Evolutionary conservation across 441 rosid genomes (phyloP), one percentile per base, ranked within the genome.

Genomic region (Oxalis stricta): DNA sequence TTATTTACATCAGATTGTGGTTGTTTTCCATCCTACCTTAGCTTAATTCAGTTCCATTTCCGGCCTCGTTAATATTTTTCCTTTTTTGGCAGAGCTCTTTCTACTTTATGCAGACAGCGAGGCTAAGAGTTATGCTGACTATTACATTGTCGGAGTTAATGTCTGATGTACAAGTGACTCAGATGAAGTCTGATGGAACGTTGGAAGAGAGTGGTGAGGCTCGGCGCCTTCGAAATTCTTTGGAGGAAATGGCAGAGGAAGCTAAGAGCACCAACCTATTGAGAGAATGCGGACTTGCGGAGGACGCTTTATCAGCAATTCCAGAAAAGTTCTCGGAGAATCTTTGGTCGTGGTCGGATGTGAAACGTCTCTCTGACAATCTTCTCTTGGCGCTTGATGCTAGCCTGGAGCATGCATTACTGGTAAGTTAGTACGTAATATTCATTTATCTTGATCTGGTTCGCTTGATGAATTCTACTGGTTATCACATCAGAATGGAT

Each of bases 151-250:
- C 99, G 32, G 99, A 92, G 64, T 69, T 92, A 65, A 82, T 84
- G 93, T 92, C 99, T 35, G 97, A 84, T 55, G 94, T 87, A 46
- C 99, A 82, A 77, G 92, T 87, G 44, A 84, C 97, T 64, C 95
- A 87, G 65, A 82, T 84, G 97, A 84, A 72, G 58, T 42, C 99
- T 46, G 95, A 92, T 69, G 94, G 94, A 58, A 71, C 89, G 33
- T 64, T 82, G 26, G 99, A 92, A 69, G 96, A 87, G 77, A 92
- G 97, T 59, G 97, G 94, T 48, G 99, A 92, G 62, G 95, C 99
- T 19, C 61, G 79, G 41, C 76, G 96, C 24, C 94, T 92, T 45
- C 94, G 86, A 62, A 78, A 62, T 54, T 77, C 97, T 18, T 70
- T 92, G 72, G 83, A 78, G 58, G 99, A 87, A 73, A 77, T 92